These are phyloP conservation scores for Tulasnella sp. DNA, from an alignment of 768 basidiomycete genomes.

Conservation along the genomic window DNA sequence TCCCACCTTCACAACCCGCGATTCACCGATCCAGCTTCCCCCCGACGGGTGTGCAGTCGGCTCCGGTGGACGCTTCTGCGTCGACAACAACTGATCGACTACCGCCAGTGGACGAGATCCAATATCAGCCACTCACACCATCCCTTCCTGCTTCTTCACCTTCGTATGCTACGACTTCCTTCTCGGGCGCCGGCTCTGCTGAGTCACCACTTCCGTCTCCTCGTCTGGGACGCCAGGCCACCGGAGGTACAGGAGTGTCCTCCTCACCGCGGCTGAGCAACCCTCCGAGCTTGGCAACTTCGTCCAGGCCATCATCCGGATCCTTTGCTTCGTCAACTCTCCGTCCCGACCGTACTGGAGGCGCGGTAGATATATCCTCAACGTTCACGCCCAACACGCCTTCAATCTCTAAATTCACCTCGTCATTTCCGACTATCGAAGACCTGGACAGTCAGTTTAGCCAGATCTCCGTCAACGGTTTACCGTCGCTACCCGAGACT, in stretches of 20 bases:
- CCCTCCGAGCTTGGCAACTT: not conserved
- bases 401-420: slow-evolving; percentile 10
- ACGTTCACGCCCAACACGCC: not conserved
- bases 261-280: not conserved
- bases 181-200: not conserved
- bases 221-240: not conserved
- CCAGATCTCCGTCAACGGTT: not conserved
- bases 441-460: slow-evolving; percentile 5
- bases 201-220: not conserved
- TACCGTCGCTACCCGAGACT: not conserved
- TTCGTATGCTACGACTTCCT: not conserved
- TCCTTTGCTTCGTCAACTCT: not conserved
- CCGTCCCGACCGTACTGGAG: not conserved
- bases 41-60: not conserved
- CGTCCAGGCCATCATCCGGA: not conserved
- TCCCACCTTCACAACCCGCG: slow-evolving; percentile 11
- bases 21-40: slow-evolving; percentile 12
- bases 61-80: slow-evolving; percentile 9
- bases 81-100: slow-evolving; percentile 15
- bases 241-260: not conserved
- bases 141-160: slow-evolving; percentile 21
- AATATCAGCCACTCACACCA: slow-evolving; percentile 20
- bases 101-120: not conserved
- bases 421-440: slow-evolving; percentile 13
- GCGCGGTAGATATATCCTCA: not conserved